These are phyloP conservation scores for Chimonanthus salicifolius DNA, from an alignment of 164 flowering plant species.

Conservation along the genomic window DNA sequence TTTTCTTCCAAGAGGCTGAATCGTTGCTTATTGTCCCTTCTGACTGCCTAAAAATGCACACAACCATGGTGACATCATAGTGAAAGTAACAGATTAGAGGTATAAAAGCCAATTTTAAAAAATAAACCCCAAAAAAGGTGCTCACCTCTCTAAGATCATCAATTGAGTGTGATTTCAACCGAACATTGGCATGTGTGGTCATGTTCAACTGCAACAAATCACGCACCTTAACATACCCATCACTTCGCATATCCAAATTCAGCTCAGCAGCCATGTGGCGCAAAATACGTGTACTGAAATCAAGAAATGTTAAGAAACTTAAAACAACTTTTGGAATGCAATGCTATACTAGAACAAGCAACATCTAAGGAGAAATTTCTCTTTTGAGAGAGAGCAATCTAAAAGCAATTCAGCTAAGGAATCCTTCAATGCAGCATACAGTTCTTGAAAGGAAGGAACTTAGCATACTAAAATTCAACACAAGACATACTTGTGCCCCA, in stretches of 20 bases:
- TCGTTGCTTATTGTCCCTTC: conserved; percentile 80
- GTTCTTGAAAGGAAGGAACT: not conserved
- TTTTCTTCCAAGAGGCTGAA: conserved; percentile 77
- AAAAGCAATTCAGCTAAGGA: not conserved
- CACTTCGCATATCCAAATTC: conserved; percentile 65
- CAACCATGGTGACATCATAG: not conserved
- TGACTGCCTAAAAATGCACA: conserved; percentile 51
- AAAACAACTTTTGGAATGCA: not conserved
- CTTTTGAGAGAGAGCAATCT: not conserved
- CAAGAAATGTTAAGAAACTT: not conserved
- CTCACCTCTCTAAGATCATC: conserved; percentile 82
- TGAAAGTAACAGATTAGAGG: not conserved
- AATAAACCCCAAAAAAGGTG: not conserved
- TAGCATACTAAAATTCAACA: no score
- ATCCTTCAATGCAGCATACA: not conserved
- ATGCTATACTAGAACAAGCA: no score
- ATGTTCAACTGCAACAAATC: conserved; percentile 70
- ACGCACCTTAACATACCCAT: conserved; percentile 74
- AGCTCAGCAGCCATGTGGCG: conserved; percentile 84
- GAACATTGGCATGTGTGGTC: conserved; percentile 68
- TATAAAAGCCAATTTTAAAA: not conserved
- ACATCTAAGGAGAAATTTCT: no score
- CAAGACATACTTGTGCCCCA: not conserved
- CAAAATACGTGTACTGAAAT: conserved; percentile 65
- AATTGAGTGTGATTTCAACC: conserved; percentile 54